Evolutionary conservation across 176 grass and related monocot genomes (phyloP).

Genomic region (Tillandsia fasciculata): DNA sequence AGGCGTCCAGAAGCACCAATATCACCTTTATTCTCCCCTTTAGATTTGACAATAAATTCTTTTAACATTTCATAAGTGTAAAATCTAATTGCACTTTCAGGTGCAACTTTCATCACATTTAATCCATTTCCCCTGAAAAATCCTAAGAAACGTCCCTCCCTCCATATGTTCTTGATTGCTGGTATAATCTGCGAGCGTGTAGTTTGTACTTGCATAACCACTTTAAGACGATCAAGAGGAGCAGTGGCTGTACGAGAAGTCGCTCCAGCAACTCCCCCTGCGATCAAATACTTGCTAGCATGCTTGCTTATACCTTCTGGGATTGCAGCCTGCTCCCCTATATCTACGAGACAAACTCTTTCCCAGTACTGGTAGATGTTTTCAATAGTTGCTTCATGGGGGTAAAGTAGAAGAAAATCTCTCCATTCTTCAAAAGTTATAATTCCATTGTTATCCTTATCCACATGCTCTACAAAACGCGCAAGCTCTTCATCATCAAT

Average conservation of each 20-base stretch:
- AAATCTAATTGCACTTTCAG: conserved; percentile 87
- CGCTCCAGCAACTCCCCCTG: conserved; percentile 70
- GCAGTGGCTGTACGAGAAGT: conserved; percentile 69
- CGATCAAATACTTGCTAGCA: conserved; percentile 75
- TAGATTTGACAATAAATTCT: conserved; percentile 58
- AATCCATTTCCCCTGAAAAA: conserved; percentile 85
- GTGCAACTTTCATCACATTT: conserved; percentile 85
- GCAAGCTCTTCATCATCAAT: conserved; percentile 80
- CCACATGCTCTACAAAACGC: conserved; percentile 79
- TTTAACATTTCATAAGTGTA: conserved; percentile 76
- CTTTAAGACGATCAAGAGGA: conserved; percentile 79
- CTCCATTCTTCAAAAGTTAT: conserved; percentile 96
- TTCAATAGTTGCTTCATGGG: conserved; percentile 78
- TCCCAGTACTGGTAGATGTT: conserved; percentile 94
- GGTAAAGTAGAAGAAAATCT: conserved; percentile 89
- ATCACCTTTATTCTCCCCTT: conserved; percentile 48
- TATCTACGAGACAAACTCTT: conserved; percentile 77
- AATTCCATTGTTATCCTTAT: conserved; percentile 90
- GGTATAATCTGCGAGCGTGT: conserved; percentile 21
- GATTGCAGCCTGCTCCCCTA: conserved; percentile 73
- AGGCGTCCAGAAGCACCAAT: conserved; percentile 70
- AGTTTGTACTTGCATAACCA: conserved; percentile 77
- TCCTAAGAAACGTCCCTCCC: conserved; percentile 39
- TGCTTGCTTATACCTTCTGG: conserved; percentile 76
- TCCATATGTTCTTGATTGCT: conserved; percentile 63